phyloP scores from a whole-genome alignment of 306 rosid genomes.

The Phaseolus lunatus region DNA sequence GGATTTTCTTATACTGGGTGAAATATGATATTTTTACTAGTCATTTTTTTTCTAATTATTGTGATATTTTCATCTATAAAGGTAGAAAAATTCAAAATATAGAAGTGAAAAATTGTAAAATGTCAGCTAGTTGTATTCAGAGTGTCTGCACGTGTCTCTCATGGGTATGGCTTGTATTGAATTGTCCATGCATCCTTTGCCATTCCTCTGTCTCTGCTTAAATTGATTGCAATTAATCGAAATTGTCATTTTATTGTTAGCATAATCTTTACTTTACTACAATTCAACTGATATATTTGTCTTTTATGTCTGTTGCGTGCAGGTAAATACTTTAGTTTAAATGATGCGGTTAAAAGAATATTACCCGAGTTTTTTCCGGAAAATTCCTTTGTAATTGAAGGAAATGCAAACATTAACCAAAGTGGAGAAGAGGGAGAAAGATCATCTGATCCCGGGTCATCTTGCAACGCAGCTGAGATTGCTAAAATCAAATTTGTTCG shows the following conservation, averaged over 20 bases:
- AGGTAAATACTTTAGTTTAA: constrained; percentile 78
- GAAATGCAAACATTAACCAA: constrained; percentile 45
- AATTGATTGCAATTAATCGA: constrained; percentile 15
- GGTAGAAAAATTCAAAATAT: neutral
- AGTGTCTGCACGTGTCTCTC: neutral
- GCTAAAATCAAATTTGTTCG: constrained; percentile 77
- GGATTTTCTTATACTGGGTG: neutral
- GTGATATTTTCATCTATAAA: neutral
- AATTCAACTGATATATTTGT: constrained; percentile 12
- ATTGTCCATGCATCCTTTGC: neutral
- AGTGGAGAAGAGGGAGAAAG: constrained; percentile 53
- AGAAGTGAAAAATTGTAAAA: neutral
- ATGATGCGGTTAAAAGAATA: constrained; percentile 75
- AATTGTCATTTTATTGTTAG: constrained; percentile 1
- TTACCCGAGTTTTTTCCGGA: constrained; percentile 72
- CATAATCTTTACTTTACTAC: neutral
- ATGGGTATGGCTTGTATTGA: neutral
- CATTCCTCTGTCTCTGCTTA: neutral
- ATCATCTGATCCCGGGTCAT: constrained; percentile 47
- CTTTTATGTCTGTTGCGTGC: constrained; percentile 45
- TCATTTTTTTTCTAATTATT: neutral
- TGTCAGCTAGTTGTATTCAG: neutral
- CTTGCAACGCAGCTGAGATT: constrained; percentile 39
- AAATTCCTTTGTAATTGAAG: constrained; percentile 40
- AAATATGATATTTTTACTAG: neutral